Conservation (phyloP, 257 asterid species). For the Ophiorrhiza pumila region DNA sequence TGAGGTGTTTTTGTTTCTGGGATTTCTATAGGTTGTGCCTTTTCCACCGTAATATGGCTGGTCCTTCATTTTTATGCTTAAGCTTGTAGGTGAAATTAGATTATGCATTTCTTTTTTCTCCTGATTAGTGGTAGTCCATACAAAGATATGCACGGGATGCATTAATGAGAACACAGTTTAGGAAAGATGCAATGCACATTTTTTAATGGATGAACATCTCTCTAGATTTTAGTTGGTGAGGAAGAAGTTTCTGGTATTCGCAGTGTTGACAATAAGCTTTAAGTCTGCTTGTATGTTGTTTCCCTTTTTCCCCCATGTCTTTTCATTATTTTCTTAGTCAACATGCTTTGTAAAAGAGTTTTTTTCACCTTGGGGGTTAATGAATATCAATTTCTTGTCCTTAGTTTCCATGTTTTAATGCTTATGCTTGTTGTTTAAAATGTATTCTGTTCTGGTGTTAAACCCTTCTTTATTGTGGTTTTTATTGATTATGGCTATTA, state of each 20-base stretch:
- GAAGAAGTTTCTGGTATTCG: not conserved
- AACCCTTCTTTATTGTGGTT: not conserved
- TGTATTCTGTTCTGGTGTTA: not conserved
- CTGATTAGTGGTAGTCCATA: not conserved
- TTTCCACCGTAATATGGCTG: not conserved
- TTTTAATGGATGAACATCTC: not conserved
- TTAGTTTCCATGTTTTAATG: not conserved
- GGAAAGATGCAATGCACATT: too few species aligned
- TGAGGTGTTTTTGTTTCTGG: not conserved
- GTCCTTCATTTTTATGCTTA: not conserved
- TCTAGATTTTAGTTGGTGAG: not conserved
- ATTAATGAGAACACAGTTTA: not conserved
- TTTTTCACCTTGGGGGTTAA: too few species aligned
- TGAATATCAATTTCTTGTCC: not conserved
- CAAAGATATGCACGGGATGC: not conserved
- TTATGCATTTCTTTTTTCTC: not conserved
- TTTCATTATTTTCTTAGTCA: not conserved
- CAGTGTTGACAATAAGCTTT: not conserved
- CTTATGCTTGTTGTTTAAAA: not conserved
- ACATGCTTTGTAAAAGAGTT: not conserved
- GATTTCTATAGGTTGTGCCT: not conserved
- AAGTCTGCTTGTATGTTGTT: not conserved
- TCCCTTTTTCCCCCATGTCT: not conserved
- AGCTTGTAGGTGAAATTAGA: not conserved
- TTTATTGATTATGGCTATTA: not conserved